Evolutionary conservation across 305 asterid genomes (phyloP), one percentile per base, ranked within the genome.

Genomic region (Fraxinus latifolia): DNA sequence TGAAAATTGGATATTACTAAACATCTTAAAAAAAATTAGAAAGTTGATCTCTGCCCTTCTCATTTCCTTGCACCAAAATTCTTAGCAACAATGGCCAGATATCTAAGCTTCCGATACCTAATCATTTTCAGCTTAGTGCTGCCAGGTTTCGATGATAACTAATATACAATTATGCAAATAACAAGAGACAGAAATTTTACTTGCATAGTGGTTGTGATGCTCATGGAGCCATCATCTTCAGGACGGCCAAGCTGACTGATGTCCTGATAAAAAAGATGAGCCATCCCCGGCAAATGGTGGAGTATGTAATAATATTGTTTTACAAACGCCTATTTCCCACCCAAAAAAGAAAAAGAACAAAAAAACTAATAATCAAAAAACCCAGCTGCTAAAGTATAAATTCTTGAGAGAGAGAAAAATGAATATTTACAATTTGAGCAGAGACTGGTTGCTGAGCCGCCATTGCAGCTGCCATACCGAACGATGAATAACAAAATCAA

Each of bases 231-330:
- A 87, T 94, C 98, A 75, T 82, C 88, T 74, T 89, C 94, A 0
- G 97, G 95, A 62, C 97, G 97, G 65, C 99, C 97, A 44, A 95
- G 92, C 89, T 86, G 89, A 80, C 98, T 95, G 55, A 74, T 82
- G 70, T 95, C 98, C 93, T 91, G 92, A 87, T 95, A 95, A 89
- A 95, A 95, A 82, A 89, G 89, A 81, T 86, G 78, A 31, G 88
- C 98, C 0, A 87, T 93, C 82, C 79, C 91, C 0, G 98, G 97
- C 4, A 93, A 92, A 74, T 89, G 92, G 80, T 90, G 95, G 89
- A 95, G 92, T 84, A 94, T 89, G 74, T 89, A 90, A 86, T 95
- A 95, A 80, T 95, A 95, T 90, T 92, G 99, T 83, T 90, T 87
- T 81, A 91, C 98, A 74, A 95, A 95, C 4, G 95, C 98, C 99